phyloP scores from a whole-genome alignment of 805 yeast genomes.

The Novakomyces olei region DNA sequence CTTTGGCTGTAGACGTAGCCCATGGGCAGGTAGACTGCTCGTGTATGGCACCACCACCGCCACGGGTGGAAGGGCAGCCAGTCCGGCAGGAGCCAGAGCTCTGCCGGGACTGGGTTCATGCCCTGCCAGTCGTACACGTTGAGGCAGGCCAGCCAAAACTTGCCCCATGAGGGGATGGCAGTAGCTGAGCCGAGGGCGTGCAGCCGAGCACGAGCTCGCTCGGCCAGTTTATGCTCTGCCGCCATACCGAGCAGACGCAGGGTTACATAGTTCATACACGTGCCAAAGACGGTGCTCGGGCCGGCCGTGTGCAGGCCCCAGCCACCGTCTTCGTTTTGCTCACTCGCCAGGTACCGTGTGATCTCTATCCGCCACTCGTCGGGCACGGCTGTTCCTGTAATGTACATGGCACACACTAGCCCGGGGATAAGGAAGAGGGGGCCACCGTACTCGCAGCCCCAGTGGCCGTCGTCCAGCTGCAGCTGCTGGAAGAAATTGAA shows the following conservation, averaged over 20 bases:
- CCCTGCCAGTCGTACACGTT: slow-evolving; percentile 87
- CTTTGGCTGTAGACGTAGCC: slow-evolving; percentile 51
- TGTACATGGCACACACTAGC: slow-evolving; percentile 51
- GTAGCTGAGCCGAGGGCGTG: slow-evolving; percentile 60
- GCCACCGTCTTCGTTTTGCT: slow-evolving; percentile 96
- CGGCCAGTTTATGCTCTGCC: slow-evolving; percentile 53
- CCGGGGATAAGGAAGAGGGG: slow-evolving; percentile 97
- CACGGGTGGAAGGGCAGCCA: slow-evolving; percentile 73
- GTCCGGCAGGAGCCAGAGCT: slow-evolving; percentile 73
- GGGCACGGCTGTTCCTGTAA: slow-evolving; percentile 45
- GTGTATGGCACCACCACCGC: slow-evolving; percentile 96
- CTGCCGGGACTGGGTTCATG: slow-evolving; percentile 96
- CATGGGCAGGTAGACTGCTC: slow-evolving; percentile 73
- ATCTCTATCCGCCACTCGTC: slow-evolving; percentile 45
- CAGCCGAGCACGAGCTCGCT: slow-evolving; percentile 50
- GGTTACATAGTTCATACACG: slow-evolving; percentile 65
- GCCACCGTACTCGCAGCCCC: slow-evolving; percentile 86
- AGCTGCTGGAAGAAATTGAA: slow-evolving; percentile 43
- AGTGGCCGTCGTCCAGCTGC: slow-evolving; percentile 63
- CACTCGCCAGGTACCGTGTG: slow-evolving; percentile 67
- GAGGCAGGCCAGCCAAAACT: slow-evolving; percentile 64
- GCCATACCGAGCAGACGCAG: slow-evolving; percentile 60
- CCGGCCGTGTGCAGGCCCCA: slow-evolving; percentile 94
- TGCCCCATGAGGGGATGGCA: slow-evolving; percentile 93
- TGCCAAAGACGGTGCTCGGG: slow-evolving; percentile 88